Evolutionary conservation across 2,329 filamentous ascomycete species (phyloP).

Genomic region (Colletotrichum euphorbiae): DNA sequence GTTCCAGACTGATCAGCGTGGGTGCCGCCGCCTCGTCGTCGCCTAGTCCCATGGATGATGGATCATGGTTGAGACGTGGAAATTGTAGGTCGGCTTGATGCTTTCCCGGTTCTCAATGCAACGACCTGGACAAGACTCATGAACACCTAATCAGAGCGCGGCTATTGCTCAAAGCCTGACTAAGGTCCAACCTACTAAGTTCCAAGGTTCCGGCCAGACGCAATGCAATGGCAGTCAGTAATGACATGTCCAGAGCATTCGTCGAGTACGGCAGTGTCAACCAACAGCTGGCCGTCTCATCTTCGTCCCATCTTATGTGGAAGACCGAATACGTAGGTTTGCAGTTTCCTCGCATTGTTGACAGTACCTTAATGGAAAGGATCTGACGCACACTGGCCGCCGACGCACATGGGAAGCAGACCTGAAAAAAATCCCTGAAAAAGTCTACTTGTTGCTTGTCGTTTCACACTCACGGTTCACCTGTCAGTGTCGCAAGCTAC

Average conservation of each 20-base stretch:
- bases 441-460: constrained; percentile 4
- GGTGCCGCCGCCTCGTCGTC: too few species aligned
- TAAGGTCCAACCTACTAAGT: background rate
- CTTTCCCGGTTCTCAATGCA: constrained; percentile 22
- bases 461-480: constrained; percentile 28
- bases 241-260: background rate
- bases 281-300: constrained; percentile 26
- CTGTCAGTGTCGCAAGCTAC: constrained; percentile 24
- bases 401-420: constrained; percentile 10
- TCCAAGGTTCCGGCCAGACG: background rate
- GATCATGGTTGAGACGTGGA: constrained; percentile 35
- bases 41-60: constrained; percentile 34
- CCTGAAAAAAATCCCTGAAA: background rate
- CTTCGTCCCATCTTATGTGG: constrained; percentile 26
- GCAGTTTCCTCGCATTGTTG: constrained; percentile 34
- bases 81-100: constrained; percentile 27
- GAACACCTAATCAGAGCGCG: constrained; percentile 11
- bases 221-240: constrained; percentile 3
- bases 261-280: constrained; percentile 8
- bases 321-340: constrained; percentile 19
- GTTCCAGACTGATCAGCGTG: background rate
- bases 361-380: constrained; percentile 29
- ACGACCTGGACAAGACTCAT: background rate
- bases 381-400: background rate
- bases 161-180: constrained; percentile 1